Evolutionary conservation across 352 stramenopile species (phyloP).

Genomic region (Phytopythium cucurbitacearum): DNA sequence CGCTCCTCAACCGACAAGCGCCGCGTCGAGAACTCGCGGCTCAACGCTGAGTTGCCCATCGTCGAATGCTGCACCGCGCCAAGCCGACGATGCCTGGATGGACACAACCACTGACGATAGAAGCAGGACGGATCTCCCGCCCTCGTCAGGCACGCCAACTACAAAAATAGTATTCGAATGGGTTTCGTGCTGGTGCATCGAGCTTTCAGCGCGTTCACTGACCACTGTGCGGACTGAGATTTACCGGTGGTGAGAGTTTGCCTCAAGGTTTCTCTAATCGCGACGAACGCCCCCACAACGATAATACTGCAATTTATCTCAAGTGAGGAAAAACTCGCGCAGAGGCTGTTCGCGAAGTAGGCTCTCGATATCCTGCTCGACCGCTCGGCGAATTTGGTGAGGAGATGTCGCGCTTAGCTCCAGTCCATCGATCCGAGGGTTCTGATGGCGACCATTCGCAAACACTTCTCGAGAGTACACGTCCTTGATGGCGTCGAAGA

Average conservation of each 20-base stretch:
- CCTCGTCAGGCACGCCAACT: too few relatives aligned
- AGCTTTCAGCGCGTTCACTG: too few relatives aligned
- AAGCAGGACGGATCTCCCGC: too few relatives aligned
- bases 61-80: neutral
- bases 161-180: too few relatives aligned
- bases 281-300: too few relatives aligned
- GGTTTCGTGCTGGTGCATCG: too few relatives aligned
- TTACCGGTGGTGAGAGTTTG: too few relatives aligned
- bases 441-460: neutral
- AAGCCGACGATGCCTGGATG: too few relatives aligned
- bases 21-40: constrained; percentile 46
- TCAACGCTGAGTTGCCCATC: constrained; percentile 68
- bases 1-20: constrained; percentile 48
- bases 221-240: too few relatives aligned
- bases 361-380: constrained; percentile 31
- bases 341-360: constrained; percentile 16
- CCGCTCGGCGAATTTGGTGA: constrained; percentile 19
- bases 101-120: too few relatives aligned
- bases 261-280: too few relatives aligned
- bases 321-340: neutral
- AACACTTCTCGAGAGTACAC: constrained; percentile 33
- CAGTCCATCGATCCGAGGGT: neutral
- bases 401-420: neutral
- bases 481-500: constrained; percentile 41
- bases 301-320: too few relatives aligned